Percentiles rank a stretch among this genome's conserved stretches.
These are phyloP conservation scores for Eucalyptus shirleyi DNA, from an alignment of 345 rosid genomes.

Conservation along the genomic window DNA sequence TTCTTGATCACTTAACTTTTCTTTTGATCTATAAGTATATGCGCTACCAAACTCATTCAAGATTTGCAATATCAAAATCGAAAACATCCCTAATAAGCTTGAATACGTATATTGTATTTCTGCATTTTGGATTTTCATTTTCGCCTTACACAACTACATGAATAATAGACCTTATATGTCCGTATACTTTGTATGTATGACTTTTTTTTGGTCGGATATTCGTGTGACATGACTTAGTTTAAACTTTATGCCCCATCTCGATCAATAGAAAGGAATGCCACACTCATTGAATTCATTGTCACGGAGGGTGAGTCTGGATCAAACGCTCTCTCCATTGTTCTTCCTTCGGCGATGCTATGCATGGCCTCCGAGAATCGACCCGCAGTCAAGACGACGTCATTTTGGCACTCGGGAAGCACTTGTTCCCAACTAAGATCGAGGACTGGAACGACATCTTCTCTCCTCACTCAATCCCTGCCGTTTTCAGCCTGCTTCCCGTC, in stretches of 20 bases:
- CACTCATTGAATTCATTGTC: neutral
- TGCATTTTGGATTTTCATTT: neutral
- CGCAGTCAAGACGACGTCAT: neutral
- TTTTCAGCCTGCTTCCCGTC: neutral
- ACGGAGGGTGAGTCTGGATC: neutral
- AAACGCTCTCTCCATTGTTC: neutral
- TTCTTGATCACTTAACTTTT: neutral
- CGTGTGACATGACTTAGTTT: neutral
- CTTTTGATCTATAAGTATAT: neutral
- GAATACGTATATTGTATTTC: neutral
- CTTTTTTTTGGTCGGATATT: too few relatives aligned
- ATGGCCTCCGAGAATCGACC: neutral
- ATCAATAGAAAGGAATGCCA: neutral
- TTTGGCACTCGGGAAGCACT: neutral
- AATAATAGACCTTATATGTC: neutral
- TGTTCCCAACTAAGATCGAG: neutral
- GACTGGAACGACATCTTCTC: neutral
- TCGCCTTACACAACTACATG: neutral
- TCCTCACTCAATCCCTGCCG: constrained; percentile 1
- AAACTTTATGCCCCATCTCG: neutral
- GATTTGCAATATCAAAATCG: neutral
- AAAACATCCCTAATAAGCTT: neutral
- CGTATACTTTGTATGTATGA: too few relatives aligned
- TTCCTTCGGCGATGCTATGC: neutral
- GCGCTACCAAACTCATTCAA: neutral